Conservation (phyloP, 2,329 filamentous ascomycete genomes). For the Xylariaceae sp. region DNA sequence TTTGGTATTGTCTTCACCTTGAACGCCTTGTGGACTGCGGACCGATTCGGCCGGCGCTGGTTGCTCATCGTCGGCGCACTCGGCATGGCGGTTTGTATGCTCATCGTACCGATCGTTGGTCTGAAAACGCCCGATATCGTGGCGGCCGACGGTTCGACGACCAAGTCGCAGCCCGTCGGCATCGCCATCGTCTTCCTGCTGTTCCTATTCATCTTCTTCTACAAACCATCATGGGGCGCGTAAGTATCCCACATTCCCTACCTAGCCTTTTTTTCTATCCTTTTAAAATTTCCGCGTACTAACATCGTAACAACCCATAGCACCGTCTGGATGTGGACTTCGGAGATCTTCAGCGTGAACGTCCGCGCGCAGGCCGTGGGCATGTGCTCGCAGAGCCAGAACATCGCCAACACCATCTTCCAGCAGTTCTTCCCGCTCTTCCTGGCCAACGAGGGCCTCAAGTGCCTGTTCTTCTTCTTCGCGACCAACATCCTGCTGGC, state of each 20-base stretch:
- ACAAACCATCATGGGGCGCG: constrained; percentile 53
- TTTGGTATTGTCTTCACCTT: constrained; percentile 75
- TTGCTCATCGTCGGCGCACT: constrained; percentile 71
- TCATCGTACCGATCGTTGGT: constrained; percentile 60
- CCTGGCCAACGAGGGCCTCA: constrained; percentile 59
- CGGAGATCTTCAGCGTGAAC: constrained; percentile 74
- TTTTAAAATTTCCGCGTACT: not conserved
- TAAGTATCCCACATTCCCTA: constrained; percentile 10
- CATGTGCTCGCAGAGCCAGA: constrained; percentile 66
- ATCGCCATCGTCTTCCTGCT: constrained; percentile 72
- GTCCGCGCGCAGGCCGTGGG: constrained; percentile 73
- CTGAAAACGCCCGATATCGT: constrained; percentile 59
- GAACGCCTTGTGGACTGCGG: constrained; percentile 75
- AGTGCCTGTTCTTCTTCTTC: constrained; percentile 51
- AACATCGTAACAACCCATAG: not conserved
- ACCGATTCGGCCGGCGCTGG: constrained; percentile 73
- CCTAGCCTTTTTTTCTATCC: not conserved
- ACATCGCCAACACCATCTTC: constrained; percentile 70
- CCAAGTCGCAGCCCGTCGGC: constrained; percentile 64
- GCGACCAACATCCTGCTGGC: constrained; percentile 54
- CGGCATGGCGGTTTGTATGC: constrained; percentile 74
- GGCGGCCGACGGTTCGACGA: constrained; percentile 45
- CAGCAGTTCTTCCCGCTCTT: constrained; percentile 75
- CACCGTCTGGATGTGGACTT: constrained; percentile 74
- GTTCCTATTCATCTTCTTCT: constrained; percentile 70